Base-by-base conservation (phyloP, 768 basidiomycete species). In the Boletus reticulatus region DNA sequence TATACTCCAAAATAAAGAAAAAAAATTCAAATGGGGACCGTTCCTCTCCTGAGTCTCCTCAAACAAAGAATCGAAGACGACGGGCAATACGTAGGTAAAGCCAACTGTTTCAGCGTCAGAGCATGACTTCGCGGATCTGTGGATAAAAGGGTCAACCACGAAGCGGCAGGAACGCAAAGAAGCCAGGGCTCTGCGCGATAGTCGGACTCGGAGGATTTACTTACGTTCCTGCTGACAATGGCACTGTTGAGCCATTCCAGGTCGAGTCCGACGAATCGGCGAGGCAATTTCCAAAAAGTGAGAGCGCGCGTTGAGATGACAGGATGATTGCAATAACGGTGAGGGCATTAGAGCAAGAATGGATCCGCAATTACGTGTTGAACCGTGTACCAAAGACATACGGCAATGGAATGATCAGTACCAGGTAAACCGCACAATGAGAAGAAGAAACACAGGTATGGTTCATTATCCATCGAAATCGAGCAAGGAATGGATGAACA, bases 171-270 rank as follows among this genome's bases (percentile, higher is more conserved):
- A 45, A 16, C 20, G 19, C 34, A 36, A 38, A 19, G 47, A 24
- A 38, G 36, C 19, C 0, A 29, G 16, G 20, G 27, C 14, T 22
- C 22, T 34, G 19, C 16, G 52, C 55, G 38, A 36, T 37, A 17
- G 47, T 39, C n/a, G 34, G 34, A 29, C 8, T 46, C 56, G 51
- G 50, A 36, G 48, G 45, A 53, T 50, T 34, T 24, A 85, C 86
- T 76, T 73, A 88, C 86, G 58, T 86, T 87, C 64, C 80, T 84
- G 78, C 81, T 86, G 63, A 88, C 81, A 60, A 87, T 81, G 52
- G 84, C 76, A 69, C 86, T 87, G 68, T 62, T 54, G 20, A 44
- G 43, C 56, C 56, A 39, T 44, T 32, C 36, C 39, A 3, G 36
- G 12, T 37, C 9, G 7, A 13, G 8, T 39, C 24, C 38, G 48